Conservation (phyloP, 1,284 basidiomycete species). For the Golubevia pallescens region DNA sequence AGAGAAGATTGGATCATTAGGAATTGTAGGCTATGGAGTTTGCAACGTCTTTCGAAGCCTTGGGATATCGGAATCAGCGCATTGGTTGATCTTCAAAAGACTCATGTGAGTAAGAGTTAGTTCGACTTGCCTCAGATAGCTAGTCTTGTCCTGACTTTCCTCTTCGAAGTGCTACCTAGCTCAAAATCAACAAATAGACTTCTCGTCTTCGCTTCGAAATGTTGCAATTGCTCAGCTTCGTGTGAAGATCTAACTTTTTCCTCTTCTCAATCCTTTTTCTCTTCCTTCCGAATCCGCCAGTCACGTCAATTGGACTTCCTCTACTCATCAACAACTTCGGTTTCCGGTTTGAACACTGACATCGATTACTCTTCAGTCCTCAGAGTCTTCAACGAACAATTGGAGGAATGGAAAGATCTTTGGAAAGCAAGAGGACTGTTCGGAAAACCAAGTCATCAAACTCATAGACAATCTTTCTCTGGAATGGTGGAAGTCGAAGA, state of each 20-base stretch:
- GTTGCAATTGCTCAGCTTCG: no score
- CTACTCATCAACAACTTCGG: constrained; percentile 80
- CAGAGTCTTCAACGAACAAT: constrained; percentile 81
- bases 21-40: constrained; percentile 66
- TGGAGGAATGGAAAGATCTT: constrained; percentile 74
- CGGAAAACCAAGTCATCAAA: constrained; percentile 16
- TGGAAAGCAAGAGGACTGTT: constrained; percentile 67
- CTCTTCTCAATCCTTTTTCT: constrained; percentile 59
- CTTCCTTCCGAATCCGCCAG: constrained; percentile 75
- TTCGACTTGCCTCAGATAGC: constrained; percentile 69
- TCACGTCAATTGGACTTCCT: constrained; percentile 87
- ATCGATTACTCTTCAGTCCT: constrained; percentile 84
- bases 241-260: background rate
- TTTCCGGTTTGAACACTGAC: constrained; percentile 83
- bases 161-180: no score
- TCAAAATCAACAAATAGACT: no score
- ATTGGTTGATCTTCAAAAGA: constrained; percentile 38
- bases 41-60: constrained; percentile 42
- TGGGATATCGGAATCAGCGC: constrained; percentile 58
- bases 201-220: background rate
- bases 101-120: constrained; percentile 22
- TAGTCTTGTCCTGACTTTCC: constrained; percentile 74
- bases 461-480: constrained; percentile 14
- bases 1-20: constrained; percentile 76
- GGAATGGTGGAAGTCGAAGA: constrained; percentile 12